Base-by-base conservation (phyloP, 345 rosid genomes). In the Physaria fendleri region DNA sequence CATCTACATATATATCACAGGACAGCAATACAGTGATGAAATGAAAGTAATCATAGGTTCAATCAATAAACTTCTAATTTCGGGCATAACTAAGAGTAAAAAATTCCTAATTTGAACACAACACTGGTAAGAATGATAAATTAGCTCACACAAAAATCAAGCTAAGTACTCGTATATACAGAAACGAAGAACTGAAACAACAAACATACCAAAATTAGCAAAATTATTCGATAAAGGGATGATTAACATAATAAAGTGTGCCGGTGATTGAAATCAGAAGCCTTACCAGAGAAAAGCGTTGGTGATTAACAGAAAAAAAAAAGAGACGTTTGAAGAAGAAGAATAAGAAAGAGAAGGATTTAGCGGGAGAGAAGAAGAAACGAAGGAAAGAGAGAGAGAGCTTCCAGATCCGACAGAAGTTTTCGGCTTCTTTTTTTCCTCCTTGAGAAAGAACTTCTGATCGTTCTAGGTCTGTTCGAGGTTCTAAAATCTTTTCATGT, bases 381-480 rank as follows among this genome's bases (percentile, higher is more conserved):
- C 23, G 23, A 41, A 21, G n/a, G n/a, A n/a, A n/a, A n/a, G n/a
- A n/a, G n/a, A n/a, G n/a, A n/a, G n/a, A n/a, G n/a, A n/a, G n/a
- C n/a, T n/a, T n/a, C n/a, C n/a, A n/a, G n/a, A n/a, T n/a, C n/a
- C n/a, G n/a, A n/a, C n/a, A n/a, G n/a, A n/a, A n/a, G n/a, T n/a
- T n/a, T n/a, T n/a, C n/a, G n/a, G n/a, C n/a, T n/a, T n/a, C n/a
- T n/a, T n/a, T n/a, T n/a, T n/a, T n/a, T 59, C 35, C n/a, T n/a
- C n/a, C 52, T 8, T 20, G 6, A 27, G 43, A 35, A 25, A 21
- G 37, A 33, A 35, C 12, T 21, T 66, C n/a, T 68, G 22, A 68
- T 53, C 67, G 67, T 68, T 61, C 73, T 60, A 68, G 73, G 67
- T 60, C 56, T 15, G 5, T 43, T 62, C 55, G 42, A 68, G 67